These are phyloP conservation scores for Aquilaria yunnanensis DNA, from an alignment of 345 rosid genomes.

Conservation along the genomic window DNA sequence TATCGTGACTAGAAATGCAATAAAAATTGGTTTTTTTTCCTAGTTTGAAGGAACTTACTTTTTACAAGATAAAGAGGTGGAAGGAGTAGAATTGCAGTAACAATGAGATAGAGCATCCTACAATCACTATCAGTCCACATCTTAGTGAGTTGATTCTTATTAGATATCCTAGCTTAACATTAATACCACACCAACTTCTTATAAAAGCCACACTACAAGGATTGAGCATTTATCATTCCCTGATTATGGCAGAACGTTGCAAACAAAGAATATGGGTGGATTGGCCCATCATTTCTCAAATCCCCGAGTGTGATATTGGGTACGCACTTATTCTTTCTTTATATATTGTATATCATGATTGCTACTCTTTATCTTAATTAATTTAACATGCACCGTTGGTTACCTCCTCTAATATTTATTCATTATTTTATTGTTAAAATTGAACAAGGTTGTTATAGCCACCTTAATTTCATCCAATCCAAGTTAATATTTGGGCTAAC, in stretches of 20 bases:
- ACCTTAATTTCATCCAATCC: no score
- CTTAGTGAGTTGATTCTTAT: neutral
- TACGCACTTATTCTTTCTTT: no score
- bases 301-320: neutral
- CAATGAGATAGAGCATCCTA: neutral
- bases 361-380: no score
- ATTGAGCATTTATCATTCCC: slow-evolving; percentile 1
- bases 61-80: slow-evolving; percentile 1
- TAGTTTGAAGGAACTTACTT: neutral
- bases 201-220: neutral
- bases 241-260: slow-evolving; percentile 5
- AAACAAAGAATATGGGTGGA: neutral
- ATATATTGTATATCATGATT: no score
- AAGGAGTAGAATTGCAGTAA: slow-evolving; percentile 2
- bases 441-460: no score
- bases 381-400: no score
- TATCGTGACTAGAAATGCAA: neutral
- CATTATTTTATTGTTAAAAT: no score
- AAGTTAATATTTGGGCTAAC: no score
- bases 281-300: slow-evolving; percentile 11
- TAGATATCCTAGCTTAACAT: slow-evolving; percentile 1
- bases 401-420: no score
- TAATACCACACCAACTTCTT: slow-evolving; percentile 5
- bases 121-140: neutral
- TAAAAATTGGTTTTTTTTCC: neutral